These are phyloP conservation scores for Corymbia calophylla DNA, from an alignment of 441 rosid genomes.

Conservation along the genomic window DNA sequence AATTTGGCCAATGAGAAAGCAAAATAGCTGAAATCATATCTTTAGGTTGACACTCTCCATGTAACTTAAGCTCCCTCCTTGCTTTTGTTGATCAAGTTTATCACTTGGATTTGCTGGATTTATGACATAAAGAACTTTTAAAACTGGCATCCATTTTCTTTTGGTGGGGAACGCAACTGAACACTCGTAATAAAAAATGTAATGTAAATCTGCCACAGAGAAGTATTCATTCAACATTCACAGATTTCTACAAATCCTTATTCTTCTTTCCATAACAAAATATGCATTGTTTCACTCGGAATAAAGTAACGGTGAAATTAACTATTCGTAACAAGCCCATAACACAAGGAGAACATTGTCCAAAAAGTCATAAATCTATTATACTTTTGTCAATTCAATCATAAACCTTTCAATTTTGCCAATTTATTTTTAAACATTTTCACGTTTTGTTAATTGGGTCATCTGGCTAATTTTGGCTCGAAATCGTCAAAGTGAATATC, in stretches of 20 bases:
- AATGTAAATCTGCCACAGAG: background rate
- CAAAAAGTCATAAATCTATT: no score
- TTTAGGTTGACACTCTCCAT: background rate
- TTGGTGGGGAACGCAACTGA: background rate
- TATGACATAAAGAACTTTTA: background rate
- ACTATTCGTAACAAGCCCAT: background rate
- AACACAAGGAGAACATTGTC: no score
- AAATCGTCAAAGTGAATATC: no score
- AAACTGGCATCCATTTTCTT: background rate
- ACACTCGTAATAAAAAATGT: background rate
- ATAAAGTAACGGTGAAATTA: background rate
- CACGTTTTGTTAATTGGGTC: no score
- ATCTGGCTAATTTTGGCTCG: no score
- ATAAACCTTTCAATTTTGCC: no score
- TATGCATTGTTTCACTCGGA: background rate
- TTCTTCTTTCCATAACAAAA: background rate
- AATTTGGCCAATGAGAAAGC: background rate
- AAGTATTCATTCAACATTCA: background rate
- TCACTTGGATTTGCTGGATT: background rate
- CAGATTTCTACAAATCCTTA: background rate
- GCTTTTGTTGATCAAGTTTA: background rate
- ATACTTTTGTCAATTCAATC: no score
- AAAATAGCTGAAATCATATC: background rate
- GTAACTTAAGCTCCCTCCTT: background rate
- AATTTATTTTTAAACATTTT: no score